Conservation (phyloP, 192 early-diverging fungal species). For the Kickxella alabastrina region DNA sequence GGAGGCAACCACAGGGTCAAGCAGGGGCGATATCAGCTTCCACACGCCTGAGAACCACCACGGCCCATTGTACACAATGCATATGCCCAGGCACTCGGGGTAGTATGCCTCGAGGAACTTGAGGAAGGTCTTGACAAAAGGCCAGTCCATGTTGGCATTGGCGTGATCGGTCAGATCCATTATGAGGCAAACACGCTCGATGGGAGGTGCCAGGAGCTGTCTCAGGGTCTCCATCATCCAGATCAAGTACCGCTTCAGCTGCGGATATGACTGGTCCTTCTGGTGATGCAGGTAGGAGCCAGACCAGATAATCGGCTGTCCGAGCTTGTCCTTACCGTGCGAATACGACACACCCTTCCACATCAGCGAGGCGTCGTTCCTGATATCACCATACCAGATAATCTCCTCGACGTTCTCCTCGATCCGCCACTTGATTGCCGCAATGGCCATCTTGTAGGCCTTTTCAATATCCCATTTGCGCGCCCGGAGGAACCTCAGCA, state of each 20-base stretch:
- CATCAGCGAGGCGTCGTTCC: conserved; percentile 53
- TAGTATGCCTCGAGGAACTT: conserved; percentile 86
- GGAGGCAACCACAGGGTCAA: conserved; percentile 86
- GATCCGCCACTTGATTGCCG: conserved; percentile 73
- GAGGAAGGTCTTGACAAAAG: conserved; percentile 78
- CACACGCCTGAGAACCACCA: conserved; percentile 88
- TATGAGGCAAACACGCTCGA: conserved; percentile 66
- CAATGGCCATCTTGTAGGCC: conserved; percentile 68
- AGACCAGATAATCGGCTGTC: conserved; percentile 58
- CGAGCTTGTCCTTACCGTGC: conserved; percentile 53
- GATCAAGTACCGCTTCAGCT: conserved; percentile 63
- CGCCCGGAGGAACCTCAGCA: conserved; percentile 79
- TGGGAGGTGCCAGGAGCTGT: conserved; percentile 60
- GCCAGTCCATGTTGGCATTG: conserved; percentile 76
- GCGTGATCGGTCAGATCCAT: conserved; percentile 79
- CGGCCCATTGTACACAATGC: conserved; percentile 84
- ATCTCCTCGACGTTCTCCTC: conserved; percentile 58
- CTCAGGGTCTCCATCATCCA: conserved; percentile 73
- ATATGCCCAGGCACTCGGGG: conserved; percentile 80
- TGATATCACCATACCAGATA: conserved; percentile 57
- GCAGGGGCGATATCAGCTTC: conserved; percentile 77
- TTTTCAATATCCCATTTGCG: conserved; percentile 82
- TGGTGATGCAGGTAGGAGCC: conserved; percentile 60
- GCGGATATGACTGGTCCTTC: conserved; percentile 59
- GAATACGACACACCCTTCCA: conserved; percentile 59